Percentiles rank a stretch among this genome's conserved stretches.
Conservation (phyloP, 1,284 basidiomycete species). For the Ustilago sp. region DNA sequence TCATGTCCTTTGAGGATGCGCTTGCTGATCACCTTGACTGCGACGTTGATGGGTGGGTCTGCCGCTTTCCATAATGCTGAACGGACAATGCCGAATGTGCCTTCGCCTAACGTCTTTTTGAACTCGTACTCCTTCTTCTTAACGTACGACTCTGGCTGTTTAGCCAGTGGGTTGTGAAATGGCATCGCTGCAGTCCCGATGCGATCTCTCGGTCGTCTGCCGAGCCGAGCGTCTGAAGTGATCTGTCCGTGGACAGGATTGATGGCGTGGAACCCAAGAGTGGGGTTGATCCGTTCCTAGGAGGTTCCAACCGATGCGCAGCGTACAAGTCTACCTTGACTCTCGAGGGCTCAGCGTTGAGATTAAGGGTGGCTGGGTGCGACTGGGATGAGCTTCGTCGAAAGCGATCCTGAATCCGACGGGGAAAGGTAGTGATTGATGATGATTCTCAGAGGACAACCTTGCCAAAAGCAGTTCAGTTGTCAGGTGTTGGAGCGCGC, state of each 20-base stretch:
- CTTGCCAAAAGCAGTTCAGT: not conserved
- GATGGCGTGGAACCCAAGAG: not conserved
- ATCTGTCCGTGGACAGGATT: not conserved
- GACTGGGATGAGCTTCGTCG: not conserved
- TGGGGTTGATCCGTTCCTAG: not conserved
- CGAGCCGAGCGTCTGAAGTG: too few species aligned
- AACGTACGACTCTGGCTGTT: conserved; percentile 59
- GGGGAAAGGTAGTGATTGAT: not conserved
- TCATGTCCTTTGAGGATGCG: conserved; percentile 64
- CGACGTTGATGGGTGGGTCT: conserved; percentile 61
- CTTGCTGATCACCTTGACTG: conserved; percentile 68
- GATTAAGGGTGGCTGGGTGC: not conserved
- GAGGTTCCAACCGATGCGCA: not conserved
- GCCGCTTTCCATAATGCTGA: conserved; percentile 59
- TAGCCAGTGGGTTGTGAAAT: conserved; percentile 56
- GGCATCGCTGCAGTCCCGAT: conserved; percentile 31
- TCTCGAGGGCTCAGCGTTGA: not conserved
- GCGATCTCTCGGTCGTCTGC: too few species aligned
- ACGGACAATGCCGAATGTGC: conserved; percentile 66
- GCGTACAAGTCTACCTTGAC: not conserved
- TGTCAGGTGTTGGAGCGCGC: not conserved
- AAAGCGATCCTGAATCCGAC: not conserved
- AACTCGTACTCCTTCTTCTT: conserved; percentile 69
- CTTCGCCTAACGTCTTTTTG: conserved; percentile 66
- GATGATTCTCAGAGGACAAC: not conserved